Percentiles rank a stretch among this genome's conserved stretches.
phyloP scores from a whole-genome alignment of 805 yeast genomes.

The Dipodascopsis tothii region DNA sequence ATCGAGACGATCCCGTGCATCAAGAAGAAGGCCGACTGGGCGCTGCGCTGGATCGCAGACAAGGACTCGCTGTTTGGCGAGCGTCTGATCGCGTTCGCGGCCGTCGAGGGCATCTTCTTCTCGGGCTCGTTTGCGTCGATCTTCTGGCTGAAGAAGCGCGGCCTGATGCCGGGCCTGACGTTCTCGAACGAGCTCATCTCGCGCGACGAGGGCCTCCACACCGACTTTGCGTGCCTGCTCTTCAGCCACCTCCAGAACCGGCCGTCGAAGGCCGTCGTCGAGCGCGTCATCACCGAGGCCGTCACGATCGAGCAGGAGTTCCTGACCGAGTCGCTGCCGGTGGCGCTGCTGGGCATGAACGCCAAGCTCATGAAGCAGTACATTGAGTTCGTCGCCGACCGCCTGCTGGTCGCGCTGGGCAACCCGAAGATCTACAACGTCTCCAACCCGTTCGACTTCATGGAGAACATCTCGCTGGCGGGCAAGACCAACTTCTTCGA shows the following conservation, averaged over 20 bases:
- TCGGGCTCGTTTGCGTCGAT: conserved; percentile 97
- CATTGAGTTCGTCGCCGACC: conserved; percentile 95
- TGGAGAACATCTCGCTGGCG: conserved; percentile 97
- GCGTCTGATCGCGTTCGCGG: conserved; percentile 96
- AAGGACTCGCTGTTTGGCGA: conserved; percentile 84
- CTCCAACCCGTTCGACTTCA: conserved; percentile 92
- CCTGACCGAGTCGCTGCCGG: conserved; percentile 92
- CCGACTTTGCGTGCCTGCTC: conserved; percentile 94
- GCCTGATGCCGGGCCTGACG: conserved; percentile 97
- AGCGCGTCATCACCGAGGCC: conserved; percentile 86
- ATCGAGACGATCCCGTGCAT: conserved; percentile 94
- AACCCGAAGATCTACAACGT: conserved; percentile 81
- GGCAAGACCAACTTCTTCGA: conserved; percentile 99
- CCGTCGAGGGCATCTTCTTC: conserved; percentile 97
- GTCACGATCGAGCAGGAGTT: conserved; percentile 90
- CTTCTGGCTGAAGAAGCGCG: conserved; percentile 98
- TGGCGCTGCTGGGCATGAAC: conserved; percentile 91
- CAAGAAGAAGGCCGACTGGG: conserved; percentile 98
- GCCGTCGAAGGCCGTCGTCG: conserved; percentile 72
- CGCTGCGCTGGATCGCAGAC: conserved; percentile 92
- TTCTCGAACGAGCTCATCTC: conserved; percentile 96
- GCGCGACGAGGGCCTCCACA: conserved; percentile 97
- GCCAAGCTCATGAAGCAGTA: conserved; percentile 90
- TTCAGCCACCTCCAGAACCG: conserved; percentile 88
- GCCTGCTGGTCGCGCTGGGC: conserved; percentile 85